Percentiles rank a stretch among this genome's conserved stretches.
Conservation (phyloP, 2,329 filamentous ascomycete species). For the Cladorrhinum sp. region DNA sequence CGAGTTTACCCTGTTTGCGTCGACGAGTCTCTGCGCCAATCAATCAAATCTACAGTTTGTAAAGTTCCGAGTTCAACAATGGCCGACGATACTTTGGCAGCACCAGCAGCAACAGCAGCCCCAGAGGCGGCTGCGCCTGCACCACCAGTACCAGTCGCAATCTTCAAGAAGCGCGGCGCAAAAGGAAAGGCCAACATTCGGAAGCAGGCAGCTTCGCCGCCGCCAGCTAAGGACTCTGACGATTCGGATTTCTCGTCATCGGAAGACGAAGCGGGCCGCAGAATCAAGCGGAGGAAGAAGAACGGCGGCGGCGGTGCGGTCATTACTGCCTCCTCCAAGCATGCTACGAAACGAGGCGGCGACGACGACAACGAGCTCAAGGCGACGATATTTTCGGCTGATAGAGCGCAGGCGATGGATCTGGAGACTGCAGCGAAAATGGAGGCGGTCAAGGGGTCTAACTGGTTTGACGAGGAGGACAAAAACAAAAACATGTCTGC, state of each 20-base stretch:
- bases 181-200: slow-evolving; percentile 75
- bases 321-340: slow-evolving; percentile 57
- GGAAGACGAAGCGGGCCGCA: slow-evolving; percentile 72
- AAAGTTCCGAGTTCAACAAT: not conserved
- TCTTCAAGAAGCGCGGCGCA: slow-evolving; percentile 83
- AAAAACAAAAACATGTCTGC: slow-evolving; percentile 30
- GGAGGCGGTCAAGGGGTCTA: slow-evolving; percentile 83
- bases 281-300: slow-evolving; percentile 76
- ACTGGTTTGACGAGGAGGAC: slow-evolving; percentile 82
- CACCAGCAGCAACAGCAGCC: slow-evolving; percentile 6
- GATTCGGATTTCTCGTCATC: slow-evolving; percentile 68
- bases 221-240: slow-evolving; percentile 44
- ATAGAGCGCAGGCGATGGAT: slow-evolving; percentile 61
- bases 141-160: slow-evolving; percentile 50
- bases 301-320: slow-evolving; percentile 53
- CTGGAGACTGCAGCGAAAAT: slow-evolving; percentile 52
- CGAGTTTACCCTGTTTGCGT: no score
- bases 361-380: slow-evolving; percentile 42
- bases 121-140: no score
- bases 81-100: not conserved
- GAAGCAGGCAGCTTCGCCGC: slow-evolving; percentile 78
- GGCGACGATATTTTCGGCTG: slow-evolving; percentile 56
- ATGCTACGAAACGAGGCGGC: slow-evolving; percentile 32
- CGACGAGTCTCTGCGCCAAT: no score
- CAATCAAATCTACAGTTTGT: no score